A percentile compares a stretch with the other conserved stretches of the same genome.
phyloP scores from a whole-genome alignment of 2,329 filamentous ascomycete species.

The Pseudocercospora musae region DNA sequence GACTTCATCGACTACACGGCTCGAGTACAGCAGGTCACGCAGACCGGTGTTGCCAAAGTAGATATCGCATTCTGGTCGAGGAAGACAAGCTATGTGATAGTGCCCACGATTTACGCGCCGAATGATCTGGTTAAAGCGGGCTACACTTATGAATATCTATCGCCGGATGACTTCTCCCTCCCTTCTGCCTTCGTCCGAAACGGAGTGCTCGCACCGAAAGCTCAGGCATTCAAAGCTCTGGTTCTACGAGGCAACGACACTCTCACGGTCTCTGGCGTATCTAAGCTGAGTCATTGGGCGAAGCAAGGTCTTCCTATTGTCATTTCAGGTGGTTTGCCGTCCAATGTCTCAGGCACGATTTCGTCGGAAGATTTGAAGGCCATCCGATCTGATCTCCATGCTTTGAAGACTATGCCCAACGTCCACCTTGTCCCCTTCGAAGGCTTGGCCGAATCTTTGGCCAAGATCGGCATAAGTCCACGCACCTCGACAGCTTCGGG shows the following conservation, averaged over 20 bases:
- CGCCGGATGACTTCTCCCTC: slow-evolving; percentile 44
- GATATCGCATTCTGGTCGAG: slow-evolving; percentile 44
- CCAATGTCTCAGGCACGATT: slow-evolving; percentile 18
- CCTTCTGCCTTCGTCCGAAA: slow-evolving; percentile 38
- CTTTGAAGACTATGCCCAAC: slow-evolving; percentile 32
- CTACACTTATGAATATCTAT: slow-evolving; percentile 44
- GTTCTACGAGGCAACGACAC: slow-evolving; percentile 39
- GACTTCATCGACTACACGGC: slow-evolving; percentile 39
- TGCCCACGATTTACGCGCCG: slow-evolving; percentile 17
- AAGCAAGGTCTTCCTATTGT: slow-evolving; percentile 43
- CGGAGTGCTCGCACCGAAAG: slow-evolving; percentile 38
- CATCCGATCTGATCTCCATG: slow-evolving; percentile 23
- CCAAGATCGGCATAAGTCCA: slow-evolving; percentile 34
- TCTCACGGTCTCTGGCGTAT: slow-evolving; percentile 36
- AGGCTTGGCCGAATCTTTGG: slow-evolving; percentile 34
- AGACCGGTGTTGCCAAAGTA: slow-evolving; percentile 39
- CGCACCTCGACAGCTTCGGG: slow-evolving; percentile 1
- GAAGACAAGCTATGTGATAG: slow-evolving; percentile 5
- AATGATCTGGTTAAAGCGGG: slow-evolving; percentile 26
- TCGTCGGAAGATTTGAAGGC: background rate
- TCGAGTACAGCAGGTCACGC: slow-evolving; percentile 39
- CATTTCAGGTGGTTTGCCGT: slow-evolving; percentile 37
- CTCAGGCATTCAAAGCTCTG: slow-evolving; percentile 44
- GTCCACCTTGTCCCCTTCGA: slow-evolving; percentile 35
- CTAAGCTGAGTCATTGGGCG: slow-evolving; percentile 37